These are phyloP conservation scores for Pyricularia grisea DNA, from an alignment of 2,329 filamentous ascomycete genomes.

Conservation along the genomic window DNA sequence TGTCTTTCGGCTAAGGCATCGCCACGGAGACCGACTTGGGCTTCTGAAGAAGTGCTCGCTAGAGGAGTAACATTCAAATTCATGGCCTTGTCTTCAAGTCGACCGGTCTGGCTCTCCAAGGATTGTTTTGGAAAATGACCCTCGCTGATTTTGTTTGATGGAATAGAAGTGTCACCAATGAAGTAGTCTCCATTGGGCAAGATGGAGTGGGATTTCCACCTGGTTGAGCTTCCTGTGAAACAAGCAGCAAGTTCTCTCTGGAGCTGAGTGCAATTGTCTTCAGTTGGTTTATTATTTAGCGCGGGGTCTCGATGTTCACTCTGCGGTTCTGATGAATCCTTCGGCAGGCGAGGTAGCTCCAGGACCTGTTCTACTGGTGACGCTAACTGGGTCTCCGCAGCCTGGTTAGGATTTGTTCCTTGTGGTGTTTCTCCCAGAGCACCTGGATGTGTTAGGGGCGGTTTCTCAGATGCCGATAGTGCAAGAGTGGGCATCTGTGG, in stretches of 20 bases:
- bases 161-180: background rate
- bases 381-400: background rate
- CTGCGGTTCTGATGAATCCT: background rate
- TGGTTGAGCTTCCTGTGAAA: background rate
- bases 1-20: background rate
- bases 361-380: background rate
- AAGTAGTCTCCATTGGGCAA: background rate
- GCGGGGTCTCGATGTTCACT: background rate
- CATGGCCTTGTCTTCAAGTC: background rate
- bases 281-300: background rate
- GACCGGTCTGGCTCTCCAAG: background rate
- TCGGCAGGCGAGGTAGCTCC: background rate
- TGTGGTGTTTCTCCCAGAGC: background rate
- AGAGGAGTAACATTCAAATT: background rate
- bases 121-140: background rate
- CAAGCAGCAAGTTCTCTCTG: background rate
- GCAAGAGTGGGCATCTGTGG: background rate
- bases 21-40: background rate
- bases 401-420: background rate
- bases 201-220: background rate
- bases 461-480: background rate
- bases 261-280: background rate
- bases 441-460: background rate
- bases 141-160: background rate
- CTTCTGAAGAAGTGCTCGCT: background rate